Conservation (phyloP, 2,329 filamentous ascomycete genomes). For the Zymoseptoria crescenta region DNA sequence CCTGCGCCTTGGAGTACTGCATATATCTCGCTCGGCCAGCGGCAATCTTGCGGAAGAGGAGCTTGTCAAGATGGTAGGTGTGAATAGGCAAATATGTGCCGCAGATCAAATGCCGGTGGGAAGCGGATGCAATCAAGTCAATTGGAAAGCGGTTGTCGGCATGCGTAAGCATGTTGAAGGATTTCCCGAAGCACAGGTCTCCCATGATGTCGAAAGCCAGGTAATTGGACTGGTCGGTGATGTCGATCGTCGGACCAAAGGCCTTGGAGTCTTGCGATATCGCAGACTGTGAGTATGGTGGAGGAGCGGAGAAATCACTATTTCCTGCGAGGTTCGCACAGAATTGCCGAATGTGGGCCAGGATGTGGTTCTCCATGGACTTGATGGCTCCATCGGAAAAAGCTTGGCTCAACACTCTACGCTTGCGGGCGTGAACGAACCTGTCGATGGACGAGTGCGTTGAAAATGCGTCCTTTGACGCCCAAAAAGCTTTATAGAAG, state of each 20-base stretch:
- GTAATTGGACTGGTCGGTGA: conserved; percentile 37
- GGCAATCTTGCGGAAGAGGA: conserved; percentile 39
- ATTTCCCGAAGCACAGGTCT: conserved; percentile 28
- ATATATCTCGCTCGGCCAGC: conserved; percentile 35
- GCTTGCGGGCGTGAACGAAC: conserved; percentile 39
- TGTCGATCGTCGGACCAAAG: conserved; percentile 39
- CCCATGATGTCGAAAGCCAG: too few species aligned
- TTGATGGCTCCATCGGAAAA: conserved; percentile 41
- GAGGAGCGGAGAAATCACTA: conserved; percentile 1
- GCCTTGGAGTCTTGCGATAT: conserved; percentile 14
- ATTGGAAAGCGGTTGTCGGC: conserved; percentile 28
- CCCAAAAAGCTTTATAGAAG: conserved; percentile 43
- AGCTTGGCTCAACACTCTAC: conserved; percentile 40
- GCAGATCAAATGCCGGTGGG: conserved; percentile 27
- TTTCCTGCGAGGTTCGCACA: conserved; percentile 26
- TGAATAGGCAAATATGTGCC: conserved; percentile 38
- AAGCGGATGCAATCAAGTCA: conserved; percentile 17
- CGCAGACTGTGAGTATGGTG: neutral
- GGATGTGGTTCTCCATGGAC: conserved; percentile 39
- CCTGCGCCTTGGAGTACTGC: conserved; percentile 37
- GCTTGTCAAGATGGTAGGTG: conserved; percentile 31
- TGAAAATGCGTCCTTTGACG: conserved; percentile 35
- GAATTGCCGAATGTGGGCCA: conserved; percentile 36
- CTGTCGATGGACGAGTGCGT: conserved; percentile 42
- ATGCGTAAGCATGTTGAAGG: conserved; percentile 38